phyloP scores from a whole-genome alignment of 1,284 basidiomycete species.

The Microbotryum violaceum region DNA sequence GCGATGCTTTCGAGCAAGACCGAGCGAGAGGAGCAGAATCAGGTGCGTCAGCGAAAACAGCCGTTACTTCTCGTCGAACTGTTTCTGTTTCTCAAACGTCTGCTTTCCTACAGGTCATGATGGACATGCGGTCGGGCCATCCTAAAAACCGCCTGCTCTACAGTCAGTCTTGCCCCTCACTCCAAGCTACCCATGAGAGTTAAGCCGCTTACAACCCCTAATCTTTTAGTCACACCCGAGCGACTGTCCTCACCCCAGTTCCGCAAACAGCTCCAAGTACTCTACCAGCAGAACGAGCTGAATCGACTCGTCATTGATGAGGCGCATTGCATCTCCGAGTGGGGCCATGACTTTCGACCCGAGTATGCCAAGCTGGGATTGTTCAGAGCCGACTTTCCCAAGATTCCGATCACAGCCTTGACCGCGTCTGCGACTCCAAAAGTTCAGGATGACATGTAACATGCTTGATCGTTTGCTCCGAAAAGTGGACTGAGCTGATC shows the following conservation, averaged over 20 bases:
- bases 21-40: constrained; percentile 48
- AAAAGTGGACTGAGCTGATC: background rate
- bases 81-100: too few relatives aligned
- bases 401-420: constrained; percentile 74
- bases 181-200: background rate
- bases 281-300: constrained; percentile 54
- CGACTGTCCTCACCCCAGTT: constrained; percentile 56
- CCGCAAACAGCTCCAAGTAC: constrained; percentile 47
- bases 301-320: constrained; percentile 72
- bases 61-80: background rate
- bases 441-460: constrained; percentile 60
- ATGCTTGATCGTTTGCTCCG: background rate
- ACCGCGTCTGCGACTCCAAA: constrained; percentile 61
- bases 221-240: constrained; percentile 59
- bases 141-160: constrained; percentile 63
- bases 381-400: constrained; percentile 60
- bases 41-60: constrained; percentile 43
- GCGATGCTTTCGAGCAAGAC: constrained; percentile 64
- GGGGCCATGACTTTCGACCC: constrained; percentile 21
- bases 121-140: constrained; percentile 55
- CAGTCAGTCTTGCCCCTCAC: constrained; percentile 46
- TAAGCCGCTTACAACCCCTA: background rate
- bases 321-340: constrained; percentile 39
- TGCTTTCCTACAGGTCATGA: constrained; percentile 49
- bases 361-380: constrained; percentile 64